Evolutionary conservation across 1,139 yeast species (phyloP), one percentile per base, ranked within the genome.

Genomic region (Lodderomyces orthopsilosis): DNA sequence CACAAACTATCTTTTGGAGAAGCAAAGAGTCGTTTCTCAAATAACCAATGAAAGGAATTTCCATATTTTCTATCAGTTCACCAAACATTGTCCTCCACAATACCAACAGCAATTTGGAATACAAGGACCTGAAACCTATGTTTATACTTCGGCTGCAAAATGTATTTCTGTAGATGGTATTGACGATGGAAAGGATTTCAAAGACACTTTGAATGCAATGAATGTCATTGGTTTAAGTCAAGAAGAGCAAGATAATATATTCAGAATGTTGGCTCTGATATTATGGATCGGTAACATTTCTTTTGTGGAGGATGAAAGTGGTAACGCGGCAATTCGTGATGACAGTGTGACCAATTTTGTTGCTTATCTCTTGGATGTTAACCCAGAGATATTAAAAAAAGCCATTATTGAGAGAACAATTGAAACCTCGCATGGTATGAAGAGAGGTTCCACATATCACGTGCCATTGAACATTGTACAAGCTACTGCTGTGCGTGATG

Each of bases 1-100:
- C 57, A 94, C 98, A 49, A 94, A 94, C 64, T 94, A 94, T 63
- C 70, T 94, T 53, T 73, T 94, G 51, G 99, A 94, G 59, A 94
- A 93, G 62, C 96, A 89, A 63, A 78, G 99, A 62, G 97, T 94
- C 27, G 98, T 94, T 12, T 83, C 93, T 15, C 99, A 94, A 64
- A 88, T 91, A 55, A 75, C 81, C 51, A 83, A 87, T 56, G 99
- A 94, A 70, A 81, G 99, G 62, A 93, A 93, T 61, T 94, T 93
- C 70, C 99, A 94, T 63, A 94, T 94, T 46, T 94, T 94, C 63
- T 94, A 94, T 61, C 99, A 94, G 66, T 85, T 88, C 62, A 86
- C 98, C 14, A 94, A 93, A 61, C 88, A 88, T 50, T 95, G 97
- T 13, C 81, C 91, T 12, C 90, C 90, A 23, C 76, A 77, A 47